Base-by-base conservation (phyloP, 2,329 filamentous ascomycete genomes). In the Epichloe festucae region DNA sequence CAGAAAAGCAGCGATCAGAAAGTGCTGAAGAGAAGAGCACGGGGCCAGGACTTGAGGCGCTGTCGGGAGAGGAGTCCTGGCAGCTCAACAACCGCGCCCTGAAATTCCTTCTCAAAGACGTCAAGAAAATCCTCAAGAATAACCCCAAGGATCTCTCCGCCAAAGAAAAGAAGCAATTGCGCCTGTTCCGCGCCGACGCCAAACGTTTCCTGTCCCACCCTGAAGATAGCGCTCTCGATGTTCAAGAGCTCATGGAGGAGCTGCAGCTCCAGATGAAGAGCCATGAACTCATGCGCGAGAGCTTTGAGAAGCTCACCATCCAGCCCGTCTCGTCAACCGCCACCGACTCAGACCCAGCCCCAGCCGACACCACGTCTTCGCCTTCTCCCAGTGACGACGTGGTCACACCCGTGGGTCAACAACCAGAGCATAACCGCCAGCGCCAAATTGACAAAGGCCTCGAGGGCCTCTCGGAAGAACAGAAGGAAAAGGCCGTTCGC, bases 101-200 rank as follows among this genome's bases (percentile, higher is more conserved):
- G 21, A 61, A 60, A 23, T 59, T 56, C 27, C 61, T 68, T 14
- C 60, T 66, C 46, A 63, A 60, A 40, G 60, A 60, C n/a, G 63
- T 65, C 31, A 64, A 62, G 56, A 62, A 61, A 44, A 62, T 68
- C 12, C 55, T 68, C 5, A 60, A 65, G 52, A 71, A 74, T 10
- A 73, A 77, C 53, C 70, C 74, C 54, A 61, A 60, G 41, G 62
- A 73, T 27, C 70, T 89, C 36, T 76, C 77, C 35, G 86, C 79
- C 50, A 85, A 83, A 64, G 81, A 84, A 63, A 93, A 91, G 73
- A 81, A 84, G 63, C 77, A 83, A 50, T 74, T 94, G 50, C 85
- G 89, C 48, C 70, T 76, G n/a, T 87, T 94, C 70, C 73, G 84
- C 54, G 77, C 77, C 59, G 73, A 78, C 27, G 75, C 87, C 45